Conservation (phyloP, 805 yeast genomes). For the Starmerella roubikii region DNA sequence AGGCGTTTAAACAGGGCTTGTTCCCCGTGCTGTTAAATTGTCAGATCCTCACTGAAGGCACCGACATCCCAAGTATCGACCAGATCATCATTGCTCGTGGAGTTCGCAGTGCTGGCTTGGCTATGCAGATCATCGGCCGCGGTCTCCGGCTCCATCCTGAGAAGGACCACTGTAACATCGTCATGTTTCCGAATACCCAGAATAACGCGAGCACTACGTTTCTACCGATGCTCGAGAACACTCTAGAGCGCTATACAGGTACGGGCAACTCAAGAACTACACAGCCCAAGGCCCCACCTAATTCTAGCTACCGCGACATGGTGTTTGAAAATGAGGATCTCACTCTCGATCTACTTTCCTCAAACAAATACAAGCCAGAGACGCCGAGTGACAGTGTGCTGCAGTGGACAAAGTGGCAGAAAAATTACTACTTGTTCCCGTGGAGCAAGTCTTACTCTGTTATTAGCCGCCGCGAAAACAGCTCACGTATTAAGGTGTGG, state of each 20-base stretch:
- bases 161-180: constrained; percentile 55
- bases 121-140: constrained; percentile 83
- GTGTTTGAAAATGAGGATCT: constrained; percentile 3
- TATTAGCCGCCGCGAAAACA: not conserved
- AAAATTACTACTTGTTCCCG: constrained; percentile 13
- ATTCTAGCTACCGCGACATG: constrained; percentile 4
- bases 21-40: constrained; percentile 73
- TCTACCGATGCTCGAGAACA: constrained; percentile 9
- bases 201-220: constrained; percentile 1
- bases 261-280: not conserved
- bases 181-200: constrained; percentile 22
- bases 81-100: constrained; percentile 69
- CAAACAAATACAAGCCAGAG: constrained; percentile 5
- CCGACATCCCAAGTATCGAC: constrained; percentile 84
- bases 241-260: not conserved
- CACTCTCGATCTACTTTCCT: not conserved
- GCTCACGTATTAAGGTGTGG: not conserved
- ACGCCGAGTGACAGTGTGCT: constrained; percentile 12
- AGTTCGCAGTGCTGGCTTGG: constrained; percentile 54
- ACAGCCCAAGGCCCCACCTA: not conserved
- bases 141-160: constrained; percentile 56
- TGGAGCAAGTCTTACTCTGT: not conserved
- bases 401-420: constrained; percentile 8
- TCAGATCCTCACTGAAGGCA: constrained; percentile 85
- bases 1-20: constrained; percentile 46